phyloP scores from a whole-genome alignment of 805 yeast species.

The Candida lessepsii region DNA sequence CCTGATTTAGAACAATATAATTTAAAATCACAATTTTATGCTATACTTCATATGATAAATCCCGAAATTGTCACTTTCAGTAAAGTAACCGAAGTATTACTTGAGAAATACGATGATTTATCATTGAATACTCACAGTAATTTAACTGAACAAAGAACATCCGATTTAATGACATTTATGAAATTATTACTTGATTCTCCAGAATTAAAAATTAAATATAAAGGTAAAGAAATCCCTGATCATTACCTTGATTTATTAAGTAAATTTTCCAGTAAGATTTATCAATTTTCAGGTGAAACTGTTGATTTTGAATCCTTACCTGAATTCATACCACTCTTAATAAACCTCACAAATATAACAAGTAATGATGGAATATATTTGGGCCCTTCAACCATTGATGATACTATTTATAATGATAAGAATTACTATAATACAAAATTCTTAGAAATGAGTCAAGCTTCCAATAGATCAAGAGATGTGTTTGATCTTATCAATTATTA shows the following conservation, averaged over 20 bases:
- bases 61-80: conserved; percentile 27
- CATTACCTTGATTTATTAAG: conserved; percentile 24
- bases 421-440: conserved; percentile 2
- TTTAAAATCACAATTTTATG: conserved; percentile 23
- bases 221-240: conserved; percentile 17
- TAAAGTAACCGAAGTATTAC: conserved; percentile 22
- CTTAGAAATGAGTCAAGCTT: conserved; percentile 19
- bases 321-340: conserved; percentile 33
- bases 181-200: conserved; percentile 37
- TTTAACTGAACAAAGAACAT: conserved; percentile 18
- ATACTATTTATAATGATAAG: conserved; percentile 20
- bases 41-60: conserved; percentile 24
- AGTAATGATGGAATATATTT: conserved; percentile 14
- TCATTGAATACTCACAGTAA: conserved; percentile 10
- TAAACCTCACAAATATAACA: conserved; percentile 27
- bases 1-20: conserved; percentile 20
- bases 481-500: conserved; percentile 25
- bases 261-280: conserved; percentile 25
- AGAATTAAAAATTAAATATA: background rate
- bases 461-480: conserved; percentile 31
- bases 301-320: conserved; percentile 25
- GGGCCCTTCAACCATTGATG: conserved; percentile 26
- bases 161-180: conserved; percentile 32
- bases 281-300: conserved; percentile 24
- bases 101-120: conserved; percentile 29